These are phyloP conservation scores for Fomitopsis pinicola DNA, from an alignment of 1,284 basidiomycete genomes.

Conservation along the genomic window DNA sequence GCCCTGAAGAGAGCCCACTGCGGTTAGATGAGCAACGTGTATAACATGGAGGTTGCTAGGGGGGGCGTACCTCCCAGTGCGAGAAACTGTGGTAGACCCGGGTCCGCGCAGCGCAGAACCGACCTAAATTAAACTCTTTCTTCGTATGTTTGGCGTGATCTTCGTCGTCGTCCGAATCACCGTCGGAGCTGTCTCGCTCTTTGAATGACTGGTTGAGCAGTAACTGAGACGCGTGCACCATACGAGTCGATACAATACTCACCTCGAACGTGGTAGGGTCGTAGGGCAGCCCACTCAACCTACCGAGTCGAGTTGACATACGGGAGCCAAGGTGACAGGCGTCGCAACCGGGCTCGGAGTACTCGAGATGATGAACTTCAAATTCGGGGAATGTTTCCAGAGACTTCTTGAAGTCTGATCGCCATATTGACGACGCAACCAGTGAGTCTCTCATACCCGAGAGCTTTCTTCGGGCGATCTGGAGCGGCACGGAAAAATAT, in stretches of 20 bases:
- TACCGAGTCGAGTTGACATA: conserved; percentile 54
- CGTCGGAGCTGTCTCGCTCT: conserved; percentile 20
- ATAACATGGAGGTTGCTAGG: not conserved
- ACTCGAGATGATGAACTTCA: conserved; percentile 46
- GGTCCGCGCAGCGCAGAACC: conserved; percentile 71
- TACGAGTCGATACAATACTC: not conserved
- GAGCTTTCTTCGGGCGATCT: conserved; percentile 60
- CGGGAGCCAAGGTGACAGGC: conserved; percentile 75
- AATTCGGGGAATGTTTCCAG: conserved; percentile 68
- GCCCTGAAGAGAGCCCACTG: conserved; percentile 57
- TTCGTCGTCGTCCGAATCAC: conserved; percentile 22
- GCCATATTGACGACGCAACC: conserved; percentile 79
- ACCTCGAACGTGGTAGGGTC: conserved; percentile 56
- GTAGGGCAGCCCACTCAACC: conserved; percentile 57
- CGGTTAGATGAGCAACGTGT: not conserved
- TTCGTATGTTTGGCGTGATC: conserved; percentile 21
- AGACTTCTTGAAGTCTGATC: conserved; percentile 56
- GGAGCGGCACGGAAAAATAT: conserved; percentile 69
- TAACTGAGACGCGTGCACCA: not conserved
- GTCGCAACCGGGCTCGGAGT: conserved; percentile 63
- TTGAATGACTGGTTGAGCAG: conserved; percentile 8
- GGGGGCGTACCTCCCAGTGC: conserved; percentile 78
- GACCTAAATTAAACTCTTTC: conserved; percentile 54
- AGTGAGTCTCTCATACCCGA: conserved; percentile 64
- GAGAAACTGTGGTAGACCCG: conserved; percentile 69